Percentiles rank a stretch among this genome's conserved stretches.
phyloP scores from a whole-genome alignment of 257 asterid species.

The Perilla frutescens region DNA sequence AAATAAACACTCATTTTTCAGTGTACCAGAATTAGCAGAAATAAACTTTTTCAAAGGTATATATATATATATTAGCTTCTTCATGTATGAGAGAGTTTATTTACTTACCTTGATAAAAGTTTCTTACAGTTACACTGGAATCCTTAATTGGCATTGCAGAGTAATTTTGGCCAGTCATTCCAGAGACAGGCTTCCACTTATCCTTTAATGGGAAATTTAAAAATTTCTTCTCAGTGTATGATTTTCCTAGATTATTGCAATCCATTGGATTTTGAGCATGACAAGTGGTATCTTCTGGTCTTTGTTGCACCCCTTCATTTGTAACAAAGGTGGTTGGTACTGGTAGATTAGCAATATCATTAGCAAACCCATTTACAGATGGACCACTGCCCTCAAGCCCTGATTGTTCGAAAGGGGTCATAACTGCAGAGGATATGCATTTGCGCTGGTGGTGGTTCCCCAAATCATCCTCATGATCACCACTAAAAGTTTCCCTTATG shows the following conservation, averaged over 20 bases:
- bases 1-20: conserved; percentile 33
- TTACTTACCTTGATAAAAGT: conserved; percentile 51
- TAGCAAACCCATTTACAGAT: conserved; percentile 54
- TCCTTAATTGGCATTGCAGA: conserved; percentile 52
- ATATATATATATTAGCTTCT: not conserved
- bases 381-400: conserved; percentile 54
- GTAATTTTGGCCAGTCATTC: conserved; percentile 60
- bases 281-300: conserved; percentile 54
- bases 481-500: conserved; percentile 45
- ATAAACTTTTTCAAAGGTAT: conserved; percentile 18
- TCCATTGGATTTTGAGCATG: conserved; percentile 55
- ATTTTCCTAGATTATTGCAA: conserved; percentile 48
- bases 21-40: conserved; percentile 27
- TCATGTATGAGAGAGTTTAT: not conserved
- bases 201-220: conserved; percentile 60
- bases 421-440: conserved; percentile 49
- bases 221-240: conserved; percentile 52
- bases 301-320: conserved; percentile 52
- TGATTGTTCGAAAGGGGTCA: conserved; percentile 54
- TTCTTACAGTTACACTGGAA: conserved; percentile 48
- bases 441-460: conserved; percentile 54
- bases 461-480: conserved; percentile 54
- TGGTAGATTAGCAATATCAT: conserved; percentile 49
- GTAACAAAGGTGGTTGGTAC: conserved; percentile 47
- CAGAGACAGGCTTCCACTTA: conserved; percentile 81